Base-by-base conservation (phyloP, 352 stramenopile genomes). In the Globisporangium nagaii region DNA sequence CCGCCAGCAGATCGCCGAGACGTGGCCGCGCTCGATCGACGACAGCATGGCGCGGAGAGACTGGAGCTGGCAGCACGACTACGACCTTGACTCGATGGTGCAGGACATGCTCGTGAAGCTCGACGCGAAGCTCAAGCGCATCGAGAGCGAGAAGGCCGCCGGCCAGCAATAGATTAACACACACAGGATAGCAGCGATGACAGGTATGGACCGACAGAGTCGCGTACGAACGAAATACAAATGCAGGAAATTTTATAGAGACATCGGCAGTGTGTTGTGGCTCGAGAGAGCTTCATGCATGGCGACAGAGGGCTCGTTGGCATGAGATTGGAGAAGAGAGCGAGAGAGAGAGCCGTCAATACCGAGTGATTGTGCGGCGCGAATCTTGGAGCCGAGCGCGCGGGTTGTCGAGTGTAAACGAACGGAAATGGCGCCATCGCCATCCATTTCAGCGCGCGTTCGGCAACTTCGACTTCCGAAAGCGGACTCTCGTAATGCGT, bases 1-100 rank as follows among this genome's bases (percentile, higher is more conserved):
- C 61, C 75, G 90, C 39, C 89, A 97, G 71, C 62, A 88, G 46
- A 97, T 97, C 56, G 90, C 90, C 30, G 84, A 95, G 60, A 96
- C 89, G 15, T 97, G 90, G 90, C 90, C 90, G 3, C 67, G 76
- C 32, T 90, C 81, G 20, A 66, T 97, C 5, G 86, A 97, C 56
- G 86, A 97, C 60, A 76, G 61, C 32, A 68, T 75, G 7, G 88
- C 90, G 9, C 76, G 86, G 27, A 73, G 79, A 51, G 87, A 97
- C 58, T 97, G 89, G 89, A 61, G 68, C 37, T 97, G 90, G 90
- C 75, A 91, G 66, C 80, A 89, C 54, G 75, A 95, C 60, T 97
- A 87, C 57, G 84, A 96, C 42, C 65, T 97, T 20, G 89, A 97
- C 49, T 63, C 28, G 15, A 95, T 96, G 84, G 92, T 93, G 20